Percentiles rank a stretch among this genome's conserved stretches.
These are phyloP conservation scores for Phytophthora idaei DNA, from an alignment of 352 stramenopile species.

Conservation along the genomic window DNA sequence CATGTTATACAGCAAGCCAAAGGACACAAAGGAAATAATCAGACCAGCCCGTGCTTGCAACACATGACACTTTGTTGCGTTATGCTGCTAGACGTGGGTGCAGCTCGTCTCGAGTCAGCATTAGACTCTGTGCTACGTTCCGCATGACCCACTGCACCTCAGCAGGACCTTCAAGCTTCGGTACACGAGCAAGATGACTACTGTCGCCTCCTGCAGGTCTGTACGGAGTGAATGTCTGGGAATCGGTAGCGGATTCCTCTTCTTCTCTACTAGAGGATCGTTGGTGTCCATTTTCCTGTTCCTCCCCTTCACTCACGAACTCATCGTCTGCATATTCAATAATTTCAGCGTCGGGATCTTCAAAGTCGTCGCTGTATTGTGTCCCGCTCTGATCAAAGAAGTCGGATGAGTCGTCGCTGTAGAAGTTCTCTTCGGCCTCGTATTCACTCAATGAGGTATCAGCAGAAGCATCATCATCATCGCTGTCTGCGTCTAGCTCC, in stretches of 20 bases:
- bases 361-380: constrained; percentile 86
- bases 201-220: constrained; percentile 23
- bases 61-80: not conserved
- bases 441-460: constrained; percentile 78
- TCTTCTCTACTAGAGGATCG: not conserved
- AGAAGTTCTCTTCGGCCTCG: constrained; percentile 85
- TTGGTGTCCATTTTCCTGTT: not conserved
- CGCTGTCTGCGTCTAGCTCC: constrained; percentile 59
- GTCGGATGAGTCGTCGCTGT: constrained; percentile 78
- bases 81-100: constrained; percentile 26
- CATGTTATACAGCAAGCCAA: constrained; percentile 28
- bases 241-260: constrained; percentile 7
- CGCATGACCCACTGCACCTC: constrained; percentile 82
- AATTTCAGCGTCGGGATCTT: constrained; percentile 76
- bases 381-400: constrained; percentile 71
- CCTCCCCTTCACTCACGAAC: constrained; percentile 51
- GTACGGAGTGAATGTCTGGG: constrained; percentile 20
- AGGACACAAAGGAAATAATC: not conserved
- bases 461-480: constrained; percentile 32
- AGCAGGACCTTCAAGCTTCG: constrained; percentile 39
- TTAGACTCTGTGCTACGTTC: constrained; percentile 71
- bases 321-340: constrained; percentile 82
- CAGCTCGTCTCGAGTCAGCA: constrained; percentile 62
- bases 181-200: constrained; percentile 10
- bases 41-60: constrained; percentile 22